These are phyloP conservation scores for Coemansia sp. DNA, from an alignment of 192 early-diverging fungal species.

Conservation along the genomic window DNA sequence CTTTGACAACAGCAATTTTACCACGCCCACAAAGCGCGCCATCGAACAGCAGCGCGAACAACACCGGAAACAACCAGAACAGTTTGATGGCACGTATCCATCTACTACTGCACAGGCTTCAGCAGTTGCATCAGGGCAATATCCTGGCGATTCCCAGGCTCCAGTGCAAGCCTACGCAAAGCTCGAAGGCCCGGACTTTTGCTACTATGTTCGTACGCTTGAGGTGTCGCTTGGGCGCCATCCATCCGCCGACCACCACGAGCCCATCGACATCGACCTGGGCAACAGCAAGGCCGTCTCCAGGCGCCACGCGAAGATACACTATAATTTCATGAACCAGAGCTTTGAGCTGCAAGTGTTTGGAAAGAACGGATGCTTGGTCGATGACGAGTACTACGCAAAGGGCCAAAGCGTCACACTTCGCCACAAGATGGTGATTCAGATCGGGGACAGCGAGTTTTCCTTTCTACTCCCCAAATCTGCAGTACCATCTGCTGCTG, in stretches of 20 bases:
- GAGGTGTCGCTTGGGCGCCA: slow-evolving; percentile 77
- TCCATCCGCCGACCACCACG: slow-evolving; percentile 52
- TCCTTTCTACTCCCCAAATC: slow-evolving; percentile 73
- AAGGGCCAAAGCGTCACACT: slow-evolving; percentile 63
- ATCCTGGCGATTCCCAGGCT: slow-evolving; percentile 25
- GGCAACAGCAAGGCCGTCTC: slow-evolving; percentile 85
- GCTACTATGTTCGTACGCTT: slow-evolving; percentile 82
- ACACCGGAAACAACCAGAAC: not conserved
- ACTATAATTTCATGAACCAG: slow-evolving; percentile 79
- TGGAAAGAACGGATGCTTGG: slow-evolving; percentile 87
- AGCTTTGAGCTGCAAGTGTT: slow-evolving; percentile 83
- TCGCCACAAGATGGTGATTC: slow-evolving; percentile 64
- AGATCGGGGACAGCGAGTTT: slow-evolving; percentile 80
- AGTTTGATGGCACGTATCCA: slow-evolving; percentile 9
- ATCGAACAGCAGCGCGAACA: not conserved
- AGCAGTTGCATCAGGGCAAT: slow-evolving; percentile 6
- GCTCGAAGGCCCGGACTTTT: slow-evolving; percentile 78
- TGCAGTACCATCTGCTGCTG: slow-evolving; percentile 12
- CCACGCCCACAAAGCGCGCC: slow-evolving; percentile 10
- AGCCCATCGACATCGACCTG: slow-evolving; percentile 82
- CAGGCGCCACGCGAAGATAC: slow-evolving; percentile 78
- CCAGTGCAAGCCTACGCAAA: slow-evolving; percentile 90
- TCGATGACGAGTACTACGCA: slow-evolving; percentile 80
- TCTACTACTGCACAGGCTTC: slow-evolving; percentile 12
- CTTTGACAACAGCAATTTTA: slow-evolving; percentile 17